phyloP scores from a whole-genome alignment of 2,329 filamentous ascomycete genomes.

The Leptographium wingfieldii region DNA sequence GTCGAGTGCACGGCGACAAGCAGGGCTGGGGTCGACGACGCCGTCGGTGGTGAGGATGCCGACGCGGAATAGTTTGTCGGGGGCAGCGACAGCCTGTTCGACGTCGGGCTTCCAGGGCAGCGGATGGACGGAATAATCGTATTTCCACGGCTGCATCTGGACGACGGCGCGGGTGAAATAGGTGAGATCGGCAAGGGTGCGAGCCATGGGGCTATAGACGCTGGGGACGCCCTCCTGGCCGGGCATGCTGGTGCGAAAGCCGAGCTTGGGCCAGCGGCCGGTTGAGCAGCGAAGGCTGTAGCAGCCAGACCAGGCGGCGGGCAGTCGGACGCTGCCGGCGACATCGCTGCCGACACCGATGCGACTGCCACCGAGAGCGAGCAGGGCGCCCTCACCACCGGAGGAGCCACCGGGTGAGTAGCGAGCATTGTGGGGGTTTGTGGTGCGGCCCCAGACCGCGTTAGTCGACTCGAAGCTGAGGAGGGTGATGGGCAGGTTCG shows the following conservation, averaged over 20 bases:
- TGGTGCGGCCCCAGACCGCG: conserved; percentile 67
- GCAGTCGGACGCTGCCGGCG: conserved; percentile 74
- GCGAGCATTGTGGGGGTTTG: conserved; percentile 70
- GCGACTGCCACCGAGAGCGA: conserved; percentile 62
- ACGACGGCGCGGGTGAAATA: conserved; percentile 76
- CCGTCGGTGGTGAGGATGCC: conserved; percentile 69
- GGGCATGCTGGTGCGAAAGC: conserved; percentile 76
- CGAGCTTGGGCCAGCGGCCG: conserved; percentile 78
- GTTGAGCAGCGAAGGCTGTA: conserved; percentile 81
- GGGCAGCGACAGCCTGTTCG: conserved; percentile 45
- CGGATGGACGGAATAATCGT: conserved; percentile 76
- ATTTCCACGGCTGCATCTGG: conserved; percentile 75
- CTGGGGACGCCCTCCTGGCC: conserved; percentile 83
- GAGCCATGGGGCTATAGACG: conserved; percentile 86
- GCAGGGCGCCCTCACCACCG: conserved; percentile 69
- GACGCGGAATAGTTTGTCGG: conserved; percentile 49
- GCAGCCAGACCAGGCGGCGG: conserved; percentile 81
- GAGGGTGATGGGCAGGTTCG: conserved; percentile 75
- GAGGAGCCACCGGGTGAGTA: conserved; percentile 87
- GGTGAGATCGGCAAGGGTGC: conserved; percentile 66
- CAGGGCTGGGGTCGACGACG: conserved; percentile 77
- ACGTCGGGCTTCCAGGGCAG: conserved; percentile 61
- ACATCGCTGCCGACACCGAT: conserved; percentile 90
- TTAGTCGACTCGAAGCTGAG: conserved; percentile 74
- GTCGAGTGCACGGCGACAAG: conserved; percentile 64